Evolutionary conservation across 495 filamentous ascomycete genomes (phyloP), one percentile per base, ranked within the genome.

Genomic region (Ascobolus immersus): DNA sequence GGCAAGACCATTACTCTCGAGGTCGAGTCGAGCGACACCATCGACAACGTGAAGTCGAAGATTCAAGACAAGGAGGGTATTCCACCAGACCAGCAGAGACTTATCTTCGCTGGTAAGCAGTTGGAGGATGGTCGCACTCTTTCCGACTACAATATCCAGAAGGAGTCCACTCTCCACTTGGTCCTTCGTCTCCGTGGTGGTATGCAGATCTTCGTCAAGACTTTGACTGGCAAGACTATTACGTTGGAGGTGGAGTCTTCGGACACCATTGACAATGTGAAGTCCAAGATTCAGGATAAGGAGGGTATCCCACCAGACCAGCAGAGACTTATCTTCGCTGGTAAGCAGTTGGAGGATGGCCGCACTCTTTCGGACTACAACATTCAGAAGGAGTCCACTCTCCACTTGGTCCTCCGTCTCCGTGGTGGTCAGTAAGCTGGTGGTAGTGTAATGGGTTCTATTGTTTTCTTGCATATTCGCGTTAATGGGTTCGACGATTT

Each of bases 311-410:
- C 89, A 48, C 89, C 86, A 13, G 86, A 94, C 62, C 89, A 99
- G 59, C 86, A 99, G 66, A 37, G 43, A 17, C 22, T 46, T 5
- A 46, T 46, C 21, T 46, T 46, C 23, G 43, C 43, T 12, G 43
- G 43, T 10, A 46, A 46, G 76, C 86, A 99, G 66, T 80, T 99
- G 50, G 89, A 99, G 63, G 86, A 99, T 47, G 86, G 86, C 55
- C 89, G 89, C 49, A 94, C 86, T 46, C 79, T 99, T 47, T 90
- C 79, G 51, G 86, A 99, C 61, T 99, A 99, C 78, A 94, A 94
- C 70, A 99, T 99, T 65, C 86, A 99, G 72, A 99, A 99, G 71
- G 79, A 94, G 56, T 81, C 74, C 25, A 96, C 86, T n/a, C 64
- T 96, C 9, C 86, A 96, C 58, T 59, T 96, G 42, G 86, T 96